Conservation (phyloP, 805 yeast species). For the Candida pini region DNA sequence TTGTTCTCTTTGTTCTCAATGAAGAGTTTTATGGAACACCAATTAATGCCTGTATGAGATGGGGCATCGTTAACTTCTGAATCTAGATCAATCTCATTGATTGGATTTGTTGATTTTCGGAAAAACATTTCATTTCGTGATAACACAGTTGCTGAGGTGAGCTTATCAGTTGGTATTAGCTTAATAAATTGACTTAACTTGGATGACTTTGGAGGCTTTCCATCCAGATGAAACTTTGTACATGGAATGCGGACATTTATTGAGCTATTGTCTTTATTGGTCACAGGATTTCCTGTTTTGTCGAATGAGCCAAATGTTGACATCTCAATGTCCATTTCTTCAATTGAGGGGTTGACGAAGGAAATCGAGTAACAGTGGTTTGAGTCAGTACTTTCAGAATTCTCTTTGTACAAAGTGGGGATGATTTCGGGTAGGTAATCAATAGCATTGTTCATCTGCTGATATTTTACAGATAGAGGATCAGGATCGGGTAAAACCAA, state of each 20-base stretch:
- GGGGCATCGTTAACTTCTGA: no score
- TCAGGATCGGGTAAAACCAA: constrained; percentile 17
- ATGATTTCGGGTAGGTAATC: constrained; percentile 20
- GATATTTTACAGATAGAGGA: constrained; percentile 15
- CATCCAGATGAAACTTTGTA: constrained; percentile 11
- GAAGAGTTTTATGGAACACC: constrained; percentile 25
- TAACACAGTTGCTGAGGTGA: constrained; percentile 21
- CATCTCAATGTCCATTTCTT: constrained; percentile 7
- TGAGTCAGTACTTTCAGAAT: neutral
- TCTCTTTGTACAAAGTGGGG: no score
- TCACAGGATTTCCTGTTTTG: neutral
- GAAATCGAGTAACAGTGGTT: constrained; percentile 4
- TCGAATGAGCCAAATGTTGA: constrained; percentile 11
- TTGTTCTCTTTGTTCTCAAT: neutral
- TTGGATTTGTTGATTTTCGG: no score
- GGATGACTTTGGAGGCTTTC: constrained; percentile 7
- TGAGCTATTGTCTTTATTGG: neutral
- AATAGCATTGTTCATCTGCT: constrained; percentile 9
- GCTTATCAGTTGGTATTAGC: constrained; percentile 26
- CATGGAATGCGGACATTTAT: constrained; percentile 16
- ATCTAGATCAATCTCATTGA: no score
- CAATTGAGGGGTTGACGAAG: constrained; percentile 11
- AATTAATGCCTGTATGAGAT: constrained; percentile 29
- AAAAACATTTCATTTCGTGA: constrained; percentile 28
- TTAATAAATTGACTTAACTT: constrained; percentile 12